A percentile compares a stretch with the other conserved stretches of the same genome.
Conservation (phyloP, 2,329 filamentous ascomycete genomes). For the Stachybotrys chlorohalonatus region DNA sequence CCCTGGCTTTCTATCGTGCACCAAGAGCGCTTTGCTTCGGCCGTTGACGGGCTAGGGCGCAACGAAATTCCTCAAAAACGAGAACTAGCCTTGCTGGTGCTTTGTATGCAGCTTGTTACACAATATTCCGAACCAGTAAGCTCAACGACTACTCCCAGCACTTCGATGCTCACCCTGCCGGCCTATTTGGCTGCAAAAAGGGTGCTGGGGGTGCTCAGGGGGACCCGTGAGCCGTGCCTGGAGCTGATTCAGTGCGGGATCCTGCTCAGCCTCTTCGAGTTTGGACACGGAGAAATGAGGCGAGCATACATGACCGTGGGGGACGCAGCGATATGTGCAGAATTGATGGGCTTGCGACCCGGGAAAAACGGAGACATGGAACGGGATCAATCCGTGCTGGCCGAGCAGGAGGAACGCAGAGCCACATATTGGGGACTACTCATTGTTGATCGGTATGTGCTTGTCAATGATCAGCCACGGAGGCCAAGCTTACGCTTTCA, state of each 20-base stretch:
- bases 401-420: conserved; percentile 28
- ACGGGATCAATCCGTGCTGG: conserved; percentile 15
- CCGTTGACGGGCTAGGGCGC: conserved; percentile 18
- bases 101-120: conserved; percentile 33
- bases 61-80: conserved; percentile 11
- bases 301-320: conserved; percentile 33
- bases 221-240: conserved; percentile 23
- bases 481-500: not conserved
- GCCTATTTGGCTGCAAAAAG: conserved; percentile 30
- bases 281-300: conserved; percentile 31
- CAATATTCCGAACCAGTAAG: conserved; percentile 26
- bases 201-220: conserved; percentile 24
- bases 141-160: conserved; percentile 2
- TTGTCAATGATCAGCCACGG: not conserved
- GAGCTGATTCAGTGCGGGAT: conserved; percentile 32
- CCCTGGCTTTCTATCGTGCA: conserved; percentile 32
- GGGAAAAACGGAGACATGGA: conserved; percentile 24
- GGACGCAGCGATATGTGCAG: conserved; percentile 27
- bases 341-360: conserved; percentile 25
- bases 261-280: conserved; percentile 32
- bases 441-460: conserved; percentile 31
- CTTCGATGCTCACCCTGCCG: conserved; percentile 26
- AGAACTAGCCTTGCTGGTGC: conserved; percentile 27
- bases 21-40: conserved; percentile 25
- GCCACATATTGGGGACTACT: conserved; percentile 35